Base-by-base conservation (phyloP, 441 rosid species). In the Gossypium schwendimanii region DNA sequence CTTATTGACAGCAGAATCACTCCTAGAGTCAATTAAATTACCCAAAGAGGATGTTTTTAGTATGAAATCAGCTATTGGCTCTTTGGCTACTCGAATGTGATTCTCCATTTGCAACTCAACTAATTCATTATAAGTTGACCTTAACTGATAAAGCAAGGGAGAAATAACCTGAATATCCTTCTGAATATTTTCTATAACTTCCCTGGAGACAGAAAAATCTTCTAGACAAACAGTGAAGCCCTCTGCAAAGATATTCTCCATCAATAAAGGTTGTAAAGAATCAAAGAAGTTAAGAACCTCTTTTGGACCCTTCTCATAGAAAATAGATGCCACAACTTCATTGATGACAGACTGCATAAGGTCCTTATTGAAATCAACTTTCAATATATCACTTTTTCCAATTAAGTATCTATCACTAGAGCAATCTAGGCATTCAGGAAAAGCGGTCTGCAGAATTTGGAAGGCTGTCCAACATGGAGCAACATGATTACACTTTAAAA, bases 251-350 rank as follows among this genome's bases (percentile, higher is more conserved):
- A 93, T 14, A 75, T 80, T 77, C 63, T 91, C 98, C 97, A 93
- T 95, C 79, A 95, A 66, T 26, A 95, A 66, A 6, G 99, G 97
- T 82, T 95, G 98, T 58, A 95, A 73, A 3, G 88, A 81, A 71
- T 91, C 83, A 66, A 90, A 93, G 81, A 91, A 91, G 60, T 80
- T 77, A 20, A 95, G 70, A 57, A 88, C 92, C 70, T 85, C 88
- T 57, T 78, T 81, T 47, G 99, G 88, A 69, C 99, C 92, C 80
- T 89, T 93, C 81, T 89, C 89, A 57, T 77, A 79, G 71, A 90
- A 83, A 57, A 93, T 84, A 0, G 88, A 82, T 3, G 92, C 80
- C 9, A 85, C 85, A 1, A 93, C 67, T 9, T 85, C 97, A 78
- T 84, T 90, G 20, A 93, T 77, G 65, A 85, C 63, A 2, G 92